Conservation (phyloP, 1,284 basidiomycete genomes). For the Cutaneotrichosporon sp. region DNA sequence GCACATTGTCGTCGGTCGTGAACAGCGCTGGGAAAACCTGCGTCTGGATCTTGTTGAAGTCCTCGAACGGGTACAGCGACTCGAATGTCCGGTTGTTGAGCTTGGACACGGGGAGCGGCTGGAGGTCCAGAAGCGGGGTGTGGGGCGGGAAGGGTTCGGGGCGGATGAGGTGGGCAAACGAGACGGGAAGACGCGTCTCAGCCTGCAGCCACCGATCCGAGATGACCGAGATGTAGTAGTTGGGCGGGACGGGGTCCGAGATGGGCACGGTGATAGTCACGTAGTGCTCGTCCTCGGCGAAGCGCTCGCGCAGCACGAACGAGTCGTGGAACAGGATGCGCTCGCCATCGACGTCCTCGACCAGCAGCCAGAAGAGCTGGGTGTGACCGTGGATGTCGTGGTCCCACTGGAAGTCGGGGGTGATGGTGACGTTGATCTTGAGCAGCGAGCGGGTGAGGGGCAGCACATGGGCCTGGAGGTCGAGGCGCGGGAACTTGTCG, state of each 20-base stretch:
- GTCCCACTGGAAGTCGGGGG: constrained; percentile 97
- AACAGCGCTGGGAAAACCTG: constrained; percentile 98
- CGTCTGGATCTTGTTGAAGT: constrained; percentile 98
- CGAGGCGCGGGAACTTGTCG: constrained; percentile 93
- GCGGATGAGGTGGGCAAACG: constrained; percentile 96
- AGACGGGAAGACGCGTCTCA: constrained; percentile 91
- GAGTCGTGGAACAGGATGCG: constrained; percentile 91
- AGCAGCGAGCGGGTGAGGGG: constrained; percentile 88
- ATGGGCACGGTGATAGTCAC: constrained; percentile 93
- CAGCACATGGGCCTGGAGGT: constrained; percentile 89
- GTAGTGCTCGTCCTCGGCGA: constrained; percentile 90
- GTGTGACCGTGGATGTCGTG: constrained; percentile 86
- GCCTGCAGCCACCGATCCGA: constrained; percentile 96
- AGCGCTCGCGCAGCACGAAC: constrained; percentile 87
- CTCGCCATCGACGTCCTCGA: constrained; percentile 97
- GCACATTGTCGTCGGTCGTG: constrained; percentile 92
- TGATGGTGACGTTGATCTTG: constrained; percentile 84
- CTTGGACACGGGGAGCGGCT: constrained; percentile 83
- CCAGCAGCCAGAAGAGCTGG: constrained; percentile 88
- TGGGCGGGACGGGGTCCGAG: constrained; percentile 95
- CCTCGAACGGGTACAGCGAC: constrained; percentile 76
- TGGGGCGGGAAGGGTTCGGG: constrained; percentile 95
- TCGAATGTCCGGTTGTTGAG: constrained; percentile 92
- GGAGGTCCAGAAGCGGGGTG: constrained; percentile 90
- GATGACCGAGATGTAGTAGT: constrained; percentile 94